Evolutionary conservation across 495 filamentous ascomycete genomes (phyloP).

Genomic region (Penicillium samsonianum): DNA sequence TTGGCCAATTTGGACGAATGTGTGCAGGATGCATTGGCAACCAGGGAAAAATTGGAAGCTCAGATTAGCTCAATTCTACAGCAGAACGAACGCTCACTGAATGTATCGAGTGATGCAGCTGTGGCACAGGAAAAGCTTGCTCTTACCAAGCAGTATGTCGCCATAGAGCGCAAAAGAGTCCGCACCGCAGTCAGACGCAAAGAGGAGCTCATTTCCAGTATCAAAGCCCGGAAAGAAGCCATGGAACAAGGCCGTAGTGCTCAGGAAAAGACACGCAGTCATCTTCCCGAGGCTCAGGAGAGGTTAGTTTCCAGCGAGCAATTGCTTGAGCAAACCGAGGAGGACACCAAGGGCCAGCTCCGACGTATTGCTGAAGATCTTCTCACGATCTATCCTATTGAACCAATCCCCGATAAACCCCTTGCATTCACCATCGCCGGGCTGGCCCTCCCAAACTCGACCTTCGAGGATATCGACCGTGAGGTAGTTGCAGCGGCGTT

Average conservation of each 20-base stretch:
- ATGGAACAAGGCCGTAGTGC: slow-evolving; percentile 62
- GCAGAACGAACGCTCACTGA: slow-evolving; percentile 46
- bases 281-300: slow-evolving; percentile 53
- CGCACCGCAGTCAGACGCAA: slow-evolving; percentile 59
- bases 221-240: slow-evolving; percentile 62
- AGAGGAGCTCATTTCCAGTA: slow-evolving; percentile 64
- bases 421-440: slow-evolving; percentile 77
- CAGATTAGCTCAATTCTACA: slow-evolving; percentile 78
- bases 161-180: slow-evolving; percentile 63
- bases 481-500: slow-evolving; percentile 77
- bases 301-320: slow-evolving; percentile 57
- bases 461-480: slow-evolving; percentile 64
- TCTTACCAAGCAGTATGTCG: slow-evolving; percentile 60
- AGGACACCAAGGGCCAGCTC: slow-evolving; percentile 74
- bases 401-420: slow-evolving; percentile 59
- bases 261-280: slow-evolving; percentile 53
- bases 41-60: slow-evolving; percentile 67
- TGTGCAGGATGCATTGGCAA: slow-evolving; percentile 85
- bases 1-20: slow-evolving; percentile 88
- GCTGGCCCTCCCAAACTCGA: slow-evolving; percentile 74
- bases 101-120: slow-evolving; percentile 52
- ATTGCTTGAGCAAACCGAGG: slow-evolving; percentile 56
- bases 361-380: slow-evolving; percentile 85
- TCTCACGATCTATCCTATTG: slow-evolving; percentile 74
- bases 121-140: slow-evolving; percentile 64